These are phyloP conservation scores for Zalaria obscura DNA, from an alignment of 2,329 filamentous ascomycete species.

Conservation along the genomic window DNA sequence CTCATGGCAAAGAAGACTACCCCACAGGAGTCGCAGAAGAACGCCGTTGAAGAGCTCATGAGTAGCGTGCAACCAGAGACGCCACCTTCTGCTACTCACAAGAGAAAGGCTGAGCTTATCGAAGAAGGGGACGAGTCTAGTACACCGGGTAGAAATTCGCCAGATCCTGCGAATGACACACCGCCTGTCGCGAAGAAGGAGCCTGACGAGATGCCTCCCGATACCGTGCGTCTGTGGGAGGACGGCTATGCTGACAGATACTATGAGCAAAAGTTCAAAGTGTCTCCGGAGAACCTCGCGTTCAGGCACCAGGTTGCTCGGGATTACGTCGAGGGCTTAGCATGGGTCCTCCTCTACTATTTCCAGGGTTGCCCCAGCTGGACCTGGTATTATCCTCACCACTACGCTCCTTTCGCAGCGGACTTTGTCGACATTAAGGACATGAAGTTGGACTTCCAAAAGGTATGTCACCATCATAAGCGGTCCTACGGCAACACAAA, in stretches of 20 bases:
- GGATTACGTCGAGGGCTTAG: slow-evolving; percentile 86
- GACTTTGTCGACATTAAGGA: slow-evolving; percentile 78
- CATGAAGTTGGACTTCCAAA: slow-evolving; percentile 68
- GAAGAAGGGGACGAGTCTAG: slow-evolving; percentile 40
- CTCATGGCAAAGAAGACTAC: slow-evolving; percentile 39
- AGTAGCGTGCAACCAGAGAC: slow-evolving; percentile 7
- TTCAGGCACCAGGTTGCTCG: slow-evolving; percentile 82
- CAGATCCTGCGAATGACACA: slow-evolving; percentile 22
- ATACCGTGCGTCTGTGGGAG: slow-evolving; percentile 87
- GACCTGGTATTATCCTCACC: slow-evolving; percentile 99
- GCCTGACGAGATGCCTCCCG: slow-evolving; percentile 50
- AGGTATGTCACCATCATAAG: slow-evolving; percentile 40
- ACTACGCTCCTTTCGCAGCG: slow-evolving; percentile 93
- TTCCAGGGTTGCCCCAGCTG: slow-evolving; percentile 97
- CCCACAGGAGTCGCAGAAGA: slow-evolving; percentile 13
- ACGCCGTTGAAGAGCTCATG: slow-evolving; percentile 8
- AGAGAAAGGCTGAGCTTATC: slow-evolving; percentile 62
- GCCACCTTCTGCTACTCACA: slow-evolving; percentile 43
- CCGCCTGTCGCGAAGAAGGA: slow-evolving; percentile 28
- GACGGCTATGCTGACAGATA: slow-evolving; percentile 90
- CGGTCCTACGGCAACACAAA: neutral
- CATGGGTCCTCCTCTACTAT: slow-evolving; percentile 93
- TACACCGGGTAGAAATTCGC: slow-evolving; percentile 46
- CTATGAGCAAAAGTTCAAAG: slow-evolving; percentile 92
- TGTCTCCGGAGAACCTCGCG: slow-evolving; percentile 62